These are phyloP conservation scores for Sclerotiophoma versabilis DNA, from an alignment of 2,329 filamentous ascomycete species.

Conservation along the genomic window DNA sequence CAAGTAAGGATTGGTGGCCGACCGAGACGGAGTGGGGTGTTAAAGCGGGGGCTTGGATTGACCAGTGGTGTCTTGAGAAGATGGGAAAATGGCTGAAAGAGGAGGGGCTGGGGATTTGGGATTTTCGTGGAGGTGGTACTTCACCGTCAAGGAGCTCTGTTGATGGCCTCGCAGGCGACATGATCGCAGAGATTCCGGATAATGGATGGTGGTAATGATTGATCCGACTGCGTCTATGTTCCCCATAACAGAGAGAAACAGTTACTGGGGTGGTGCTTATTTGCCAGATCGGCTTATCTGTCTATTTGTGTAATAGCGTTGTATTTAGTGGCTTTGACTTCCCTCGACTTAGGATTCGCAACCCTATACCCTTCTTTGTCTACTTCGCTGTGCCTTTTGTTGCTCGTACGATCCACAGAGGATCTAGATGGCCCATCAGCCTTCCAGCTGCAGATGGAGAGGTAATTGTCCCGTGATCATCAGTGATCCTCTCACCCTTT, in stretches of 20 bases:
- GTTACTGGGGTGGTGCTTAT: no score
- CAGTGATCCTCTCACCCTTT: slow-evolving; percentile 26
- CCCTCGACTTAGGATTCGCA: background rate
- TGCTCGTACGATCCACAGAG: slow-evolving; percentile 38
- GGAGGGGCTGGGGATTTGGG: background rate
- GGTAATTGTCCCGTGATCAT: slow-evolving; percentile 30
- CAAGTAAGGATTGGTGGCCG: slow-evolving; percentile 2
- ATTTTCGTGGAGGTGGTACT: background rate
- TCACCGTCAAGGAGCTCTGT: background rate
- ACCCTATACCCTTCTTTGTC: background rate
- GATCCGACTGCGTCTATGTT: no score
- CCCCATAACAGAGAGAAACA: no score
- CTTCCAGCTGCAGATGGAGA: slow-evolving; percentile 11
- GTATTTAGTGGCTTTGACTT: background rate
- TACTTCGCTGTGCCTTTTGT: slow-evolving; percentile 18
- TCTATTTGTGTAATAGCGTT: no score
- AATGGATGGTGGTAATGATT: background rate
- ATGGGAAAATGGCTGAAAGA: slow-evolving; percentile 4
- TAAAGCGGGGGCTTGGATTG: background rate
- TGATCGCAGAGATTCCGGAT: background rate
- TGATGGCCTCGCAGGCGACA: background rate
- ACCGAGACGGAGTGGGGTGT: background rate
- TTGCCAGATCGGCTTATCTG: no score
- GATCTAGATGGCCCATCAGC: slow-evolving; percentile 31
- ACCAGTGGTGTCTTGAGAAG: slow-evolving; percentile 6